Conservation (phyloP, 129 eudicot species). For the Lactuca saligna region DNA sequence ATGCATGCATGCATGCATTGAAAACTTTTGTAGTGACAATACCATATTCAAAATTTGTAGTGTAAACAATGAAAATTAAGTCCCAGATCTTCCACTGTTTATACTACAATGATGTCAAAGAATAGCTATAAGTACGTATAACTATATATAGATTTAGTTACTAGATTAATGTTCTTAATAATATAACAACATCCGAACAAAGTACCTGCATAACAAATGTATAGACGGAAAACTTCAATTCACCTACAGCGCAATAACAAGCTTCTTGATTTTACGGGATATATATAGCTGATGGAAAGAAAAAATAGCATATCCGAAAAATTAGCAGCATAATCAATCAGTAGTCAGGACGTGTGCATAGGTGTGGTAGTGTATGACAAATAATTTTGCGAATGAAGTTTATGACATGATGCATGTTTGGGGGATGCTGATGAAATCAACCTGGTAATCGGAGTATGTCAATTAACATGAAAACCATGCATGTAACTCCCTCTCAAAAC, state of each 20-base stretch:
- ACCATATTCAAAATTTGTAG: too few species aligned
- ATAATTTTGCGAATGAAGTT: not conserved
- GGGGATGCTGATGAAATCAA: not conserved
- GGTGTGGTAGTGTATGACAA: not conserved
- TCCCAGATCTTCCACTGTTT: not conserved
- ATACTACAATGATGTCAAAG: conserved; percentile 7
- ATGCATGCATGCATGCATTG: not conserved
- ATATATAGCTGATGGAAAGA: not conserved
- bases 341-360: too few species aligned
- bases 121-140: not conserved
- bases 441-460: not conserved
- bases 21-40: too few species aligned
- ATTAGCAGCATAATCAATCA: too few species aligned
- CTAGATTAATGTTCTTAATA: not conserved
- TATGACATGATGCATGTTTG: not conserved
- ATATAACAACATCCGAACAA: not conserved
- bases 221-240: conserved; percentile 10
- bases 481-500: not conserved
- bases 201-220: too few species aligned
- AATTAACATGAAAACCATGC: not conserved
- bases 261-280: not conserved
- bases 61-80: not conserved
- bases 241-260: not conserved
- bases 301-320: not conserved
- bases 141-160: not conserved